These are phyloP conservation scores for Candolleomyces eurysporus DNA, from an alignment of 768 basidiomycete species.

Conservation along the genomic window DNA sequence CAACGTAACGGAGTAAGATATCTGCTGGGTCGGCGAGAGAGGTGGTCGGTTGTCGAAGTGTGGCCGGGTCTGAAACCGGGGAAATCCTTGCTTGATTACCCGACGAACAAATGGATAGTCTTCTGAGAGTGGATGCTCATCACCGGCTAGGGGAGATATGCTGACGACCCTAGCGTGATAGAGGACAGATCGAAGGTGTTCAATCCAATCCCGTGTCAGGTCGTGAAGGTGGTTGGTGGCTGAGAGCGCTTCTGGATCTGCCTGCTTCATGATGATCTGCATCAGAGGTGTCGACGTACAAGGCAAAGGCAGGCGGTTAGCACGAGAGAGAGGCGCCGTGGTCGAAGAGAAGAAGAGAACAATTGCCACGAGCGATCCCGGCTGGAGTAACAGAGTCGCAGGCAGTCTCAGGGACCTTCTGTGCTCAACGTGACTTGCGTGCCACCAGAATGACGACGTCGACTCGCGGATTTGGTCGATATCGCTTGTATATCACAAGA, in stretches of 20 bases:
- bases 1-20: background rate
- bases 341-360: background rate
- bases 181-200: conserved; percentile 3
- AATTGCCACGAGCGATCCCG: background rate
- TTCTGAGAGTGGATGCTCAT: conserved; percentile 2
- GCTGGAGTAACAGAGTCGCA: background rate
- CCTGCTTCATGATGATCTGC: background rate
- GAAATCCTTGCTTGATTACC: background rate
- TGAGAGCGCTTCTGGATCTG: conserved; percentile 2
- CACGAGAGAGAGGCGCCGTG: background rate
- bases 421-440: conserved; percentile 2
- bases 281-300: background rate
- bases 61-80: background rate
- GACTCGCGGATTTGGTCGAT: background rate
- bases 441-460: conserved; percentile 1
- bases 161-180: conserved; percentile 1
- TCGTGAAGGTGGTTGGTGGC: conserved; percentile 1
- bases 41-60: conserved; percentile 1
- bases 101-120: conserved; percentile 2
- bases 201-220: conserved; percentile 1
- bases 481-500: conserved; percentile 4
- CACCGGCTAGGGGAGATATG: background rate
- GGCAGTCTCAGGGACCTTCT: background rate
- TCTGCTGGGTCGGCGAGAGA: background rate
- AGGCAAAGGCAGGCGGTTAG: background rate